phyloP scores from a whole-genome alignment of 2,329 filamentous ascomycete species.

The Bipolaris sorokiniana region DNA sequence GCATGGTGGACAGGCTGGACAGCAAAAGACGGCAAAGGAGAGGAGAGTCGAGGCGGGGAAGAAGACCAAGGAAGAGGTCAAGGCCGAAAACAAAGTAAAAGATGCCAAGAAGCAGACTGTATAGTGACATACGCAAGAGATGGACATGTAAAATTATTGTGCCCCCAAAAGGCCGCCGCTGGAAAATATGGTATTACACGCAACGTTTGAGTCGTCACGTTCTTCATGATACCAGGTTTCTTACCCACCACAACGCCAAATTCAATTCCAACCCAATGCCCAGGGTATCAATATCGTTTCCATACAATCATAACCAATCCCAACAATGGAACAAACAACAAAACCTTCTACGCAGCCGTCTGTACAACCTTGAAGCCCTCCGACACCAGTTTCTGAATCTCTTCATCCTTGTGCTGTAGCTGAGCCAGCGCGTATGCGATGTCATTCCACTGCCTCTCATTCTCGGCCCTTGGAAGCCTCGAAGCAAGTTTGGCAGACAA shows the following conservation, averaged over 20 bases:
- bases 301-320: conserved; percentile 1
- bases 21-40: conserved; percentile 35
- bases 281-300: conserved; percentile 7
- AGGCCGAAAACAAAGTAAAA: conserved; percentile 33
- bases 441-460: conserved; percentile 95
- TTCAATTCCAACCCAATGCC: conserved; percentile 1
- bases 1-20: conserved; percentile 35
- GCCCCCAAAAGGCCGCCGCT: not conserved
- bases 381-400: conserved; percentile 76
- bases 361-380: conserved; percentile 71
- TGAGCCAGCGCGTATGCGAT: conserved; percentile 90
- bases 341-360: conserved; percentile 25
- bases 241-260: conserved; percentile 1
- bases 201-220: not conserved
- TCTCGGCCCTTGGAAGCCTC: conserved; percentile 83
- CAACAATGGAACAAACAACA: not conserved
- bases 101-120: conserved; percentile 30
- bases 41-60: conserved; percentile 32
- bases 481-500: conserved; percentile 91
- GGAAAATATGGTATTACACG: not conserved
- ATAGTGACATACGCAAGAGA: conserved; percentile 5
- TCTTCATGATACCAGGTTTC: not conserved
- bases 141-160: conserved; percentile 8
- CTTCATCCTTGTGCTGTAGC: conserved; percentile 91
- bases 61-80: conserved; percentile 33